Evolutionary conservation across 768 basidiomycete species (phyloP).

Genomic region (Boletus pseudo-olivaceus): DNA sequence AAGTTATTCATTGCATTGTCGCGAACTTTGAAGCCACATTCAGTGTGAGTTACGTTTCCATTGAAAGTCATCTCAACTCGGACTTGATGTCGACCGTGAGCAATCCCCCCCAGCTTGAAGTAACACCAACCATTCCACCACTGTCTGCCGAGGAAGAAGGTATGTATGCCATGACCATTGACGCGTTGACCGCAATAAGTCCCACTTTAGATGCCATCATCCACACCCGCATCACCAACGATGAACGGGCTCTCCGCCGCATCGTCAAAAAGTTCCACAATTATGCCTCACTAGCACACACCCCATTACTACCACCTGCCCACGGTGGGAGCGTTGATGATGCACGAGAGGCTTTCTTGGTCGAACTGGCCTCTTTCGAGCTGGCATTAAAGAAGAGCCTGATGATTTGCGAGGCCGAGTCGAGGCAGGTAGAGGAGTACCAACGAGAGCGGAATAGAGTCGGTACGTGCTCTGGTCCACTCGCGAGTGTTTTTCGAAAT

Average conservation of each 20-base stretch:
- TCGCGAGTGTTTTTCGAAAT: neutral
- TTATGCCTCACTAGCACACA: conserved; percentile 58
- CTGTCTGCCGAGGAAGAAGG: conserved; percentile 66
- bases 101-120: conserved; percentile 7
- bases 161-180: conserved; percentile 18
- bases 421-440: conserved; percentile 82
- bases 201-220: conserved; percentile 64
- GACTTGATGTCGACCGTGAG: conserved; percentile 6
- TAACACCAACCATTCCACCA: conserved; percentile 35
- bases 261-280: conserved; percentile 80
- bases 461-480: conserved; percentile 44
- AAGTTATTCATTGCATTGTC: neutral
- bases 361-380: conserved; percentile 76
- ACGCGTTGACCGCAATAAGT: conserved; percentile 11
- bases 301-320: conserved; percentile 37
- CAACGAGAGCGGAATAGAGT: conserved; percentile 67
- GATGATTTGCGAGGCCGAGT: conserved; percentile 85
- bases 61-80: neutral
- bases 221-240: conserved; percentile 75
- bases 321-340: conserved; percentile 49
- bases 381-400: conserved; percentile 70
- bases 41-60: neutral
- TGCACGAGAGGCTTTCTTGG: conserved; percentile 72
- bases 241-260: conserved; percentile 73
- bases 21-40: no score